These are phyloP conservation scores for Pleurotus tuber-regium DNA, from an alignment of 768 basidiomycete genomes.

Conservation along the genomic window DNA sequence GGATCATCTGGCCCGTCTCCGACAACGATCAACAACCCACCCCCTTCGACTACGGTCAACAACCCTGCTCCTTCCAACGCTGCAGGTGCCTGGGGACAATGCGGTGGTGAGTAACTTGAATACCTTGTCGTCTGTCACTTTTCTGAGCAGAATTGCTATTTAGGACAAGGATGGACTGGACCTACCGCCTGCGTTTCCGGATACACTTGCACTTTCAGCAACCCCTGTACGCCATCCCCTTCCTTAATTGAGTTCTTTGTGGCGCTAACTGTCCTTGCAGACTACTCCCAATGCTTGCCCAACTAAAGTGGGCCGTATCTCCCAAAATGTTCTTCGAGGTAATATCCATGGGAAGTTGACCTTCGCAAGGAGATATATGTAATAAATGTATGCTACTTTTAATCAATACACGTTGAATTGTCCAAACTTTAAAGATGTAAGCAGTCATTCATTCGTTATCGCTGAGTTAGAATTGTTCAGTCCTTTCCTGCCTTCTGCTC, in stretches of 20 bases:
- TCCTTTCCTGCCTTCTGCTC: neutral
- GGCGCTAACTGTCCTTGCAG: neutral
- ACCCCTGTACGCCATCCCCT: constrained; percentile 34
- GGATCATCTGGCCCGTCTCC: neutral
- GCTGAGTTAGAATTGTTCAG: neutral
- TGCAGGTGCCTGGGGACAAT: constrained; percentile 1
- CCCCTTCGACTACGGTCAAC: neutral
- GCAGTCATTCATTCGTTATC: neutral
- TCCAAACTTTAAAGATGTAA: neutral
- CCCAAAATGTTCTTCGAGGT: neutral
- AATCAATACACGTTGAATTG: neutral
- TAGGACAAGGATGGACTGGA: constrained; percentile 37
- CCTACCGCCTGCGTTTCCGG: constrained; percentile 37
- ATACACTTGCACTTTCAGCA: constrained; percentile 33
- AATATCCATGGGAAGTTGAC: neutral
- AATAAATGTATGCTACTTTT: neutral
- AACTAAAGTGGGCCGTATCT: neutral
- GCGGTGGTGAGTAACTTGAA: constrained; percentile 1
- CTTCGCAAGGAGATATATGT: neutral
- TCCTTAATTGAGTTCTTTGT: neutral
- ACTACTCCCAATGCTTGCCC: constrained; percentile 4
- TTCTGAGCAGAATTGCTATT: neutral
- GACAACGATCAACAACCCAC: neutral
- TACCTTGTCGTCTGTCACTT: neutral
- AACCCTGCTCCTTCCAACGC: constrained; percentile 1